phyloP scores from a whole-genome alignment of 768 basidiomycete genomes.

The Lentinula boryana region DNA sequence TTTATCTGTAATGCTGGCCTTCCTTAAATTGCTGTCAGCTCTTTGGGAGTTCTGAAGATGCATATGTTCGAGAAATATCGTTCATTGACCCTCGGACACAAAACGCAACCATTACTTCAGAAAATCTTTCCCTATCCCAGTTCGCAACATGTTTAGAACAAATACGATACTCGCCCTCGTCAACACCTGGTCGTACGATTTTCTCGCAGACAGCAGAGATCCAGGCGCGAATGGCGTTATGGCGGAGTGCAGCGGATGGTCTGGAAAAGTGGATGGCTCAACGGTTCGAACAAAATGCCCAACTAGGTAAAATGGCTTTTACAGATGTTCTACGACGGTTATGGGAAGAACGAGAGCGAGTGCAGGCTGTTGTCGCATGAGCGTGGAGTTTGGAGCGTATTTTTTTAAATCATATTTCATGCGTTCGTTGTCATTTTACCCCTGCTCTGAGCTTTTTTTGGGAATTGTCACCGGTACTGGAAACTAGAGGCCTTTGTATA shows the following conservation, averaged over 20 bases:
- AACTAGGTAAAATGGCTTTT: constrained; percentile 83
- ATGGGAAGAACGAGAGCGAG: constrained; percentile 65
- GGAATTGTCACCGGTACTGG: background rate
- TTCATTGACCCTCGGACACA: constrained; percentile 84
- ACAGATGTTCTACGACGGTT: constrained; percentile 79
- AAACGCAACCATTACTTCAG: constrained; percentile 79
- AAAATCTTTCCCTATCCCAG: constrained; percentile 93
- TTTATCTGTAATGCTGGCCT: constrained; percentile 24
- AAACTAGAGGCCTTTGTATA: background rate
- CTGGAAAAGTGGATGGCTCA: constrained; percentile 84
- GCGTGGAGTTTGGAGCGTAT: background rate
- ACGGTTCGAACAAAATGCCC: constrained; percentile 90
- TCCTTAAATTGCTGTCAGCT: constrained; percentile 41
- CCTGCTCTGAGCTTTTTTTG: background rate
- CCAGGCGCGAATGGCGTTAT: constrained; percentile 73
- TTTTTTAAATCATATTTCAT: background rate
- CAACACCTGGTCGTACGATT: constrained; percentile 49
- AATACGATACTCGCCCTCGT: constrained; percentile 77
- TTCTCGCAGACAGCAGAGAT: constrained; percentile 93
- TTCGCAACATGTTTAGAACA: constrained; percentile 89
- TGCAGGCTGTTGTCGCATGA: constrained; percentile 22
- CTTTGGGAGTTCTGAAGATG: constrained; percentile 90
- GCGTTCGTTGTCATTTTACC: background rate
- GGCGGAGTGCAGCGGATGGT: constrained; percentile 76
- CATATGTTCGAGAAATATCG: constrained; percentile 91